Evolutionary conservation across 345 rosid genomes (phyloP).

Genomic region (Psidium guajava): DNA sequence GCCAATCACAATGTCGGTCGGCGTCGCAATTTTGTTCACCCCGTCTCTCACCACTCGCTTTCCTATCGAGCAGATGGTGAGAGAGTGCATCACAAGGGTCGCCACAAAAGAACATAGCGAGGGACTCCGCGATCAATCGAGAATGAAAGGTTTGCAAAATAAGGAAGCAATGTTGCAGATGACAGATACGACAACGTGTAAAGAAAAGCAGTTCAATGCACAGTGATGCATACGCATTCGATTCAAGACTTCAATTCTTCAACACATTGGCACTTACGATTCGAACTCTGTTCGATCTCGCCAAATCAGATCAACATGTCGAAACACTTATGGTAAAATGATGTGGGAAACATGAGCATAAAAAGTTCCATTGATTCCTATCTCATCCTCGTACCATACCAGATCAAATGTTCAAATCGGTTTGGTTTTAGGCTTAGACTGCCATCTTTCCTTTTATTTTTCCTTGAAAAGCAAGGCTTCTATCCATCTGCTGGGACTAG

Average conservation of each 20-base stretch:
- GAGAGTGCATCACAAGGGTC: not conserved
- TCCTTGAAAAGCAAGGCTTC: not conserved
- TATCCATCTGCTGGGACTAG: not conserved
- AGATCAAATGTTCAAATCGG: not conserved
- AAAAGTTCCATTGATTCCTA: not conserved
- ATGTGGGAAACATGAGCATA: not conserved
- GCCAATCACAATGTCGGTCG: not conserved
- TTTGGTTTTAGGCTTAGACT: not conserved
- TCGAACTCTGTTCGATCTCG: not conserved
- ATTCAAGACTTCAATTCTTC: not conserved
- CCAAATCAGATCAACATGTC: not conserved
- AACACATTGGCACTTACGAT: not conserved
- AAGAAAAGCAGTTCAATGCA: not conserved
- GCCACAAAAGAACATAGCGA: not conserved
- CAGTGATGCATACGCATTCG: not conserved
- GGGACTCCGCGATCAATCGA: not conserved
- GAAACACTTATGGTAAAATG: not conserved
- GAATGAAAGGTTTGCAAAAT: not conserved
- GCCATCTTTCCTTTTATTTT: not conserved
- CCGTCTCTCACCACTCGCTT: not conserved
- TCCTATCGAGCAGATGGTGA: not conserved
- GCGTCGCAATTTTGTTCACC: not conserved
- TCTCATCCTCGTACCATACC: not conserved
- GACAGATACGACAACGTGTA: not conserved
- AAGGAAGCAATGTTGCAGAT: not conserved